Evolutionary conservation across 257 asterid species (phyloP), one percentile per base, ranked within the genome.

Genomic region (Ilex asprella): DNA sequence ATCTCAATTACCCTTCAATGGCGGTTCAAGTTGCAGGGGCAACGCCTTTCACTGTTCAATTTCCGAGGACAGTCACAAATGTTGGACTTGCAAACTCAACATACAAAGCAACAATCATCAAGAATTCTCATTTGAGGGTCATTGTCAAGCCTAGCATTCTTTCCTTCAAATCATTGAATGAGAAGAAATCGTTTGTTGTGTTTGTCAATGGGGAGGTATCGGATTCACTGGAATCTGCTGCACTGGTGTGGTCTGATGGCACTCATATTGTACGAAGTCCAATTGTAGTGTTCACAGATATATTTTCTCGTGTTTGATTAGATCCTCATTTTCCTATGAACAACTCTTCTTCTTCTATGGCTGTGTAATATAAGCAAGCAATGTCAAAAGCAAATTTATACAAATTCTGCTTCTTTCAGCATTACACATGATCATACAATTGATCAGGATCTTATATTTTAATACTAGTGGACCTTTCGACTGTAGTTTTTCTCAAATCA

Each of bases 191-290:
- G 0, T 76, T 79, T 30, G 58, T 59, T 6, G 82, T 73, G 51
- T 70, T 66, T 16, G 79, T 65, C 2, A 15, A 49, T 56, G 75
- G 75, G 29, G 54, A 30, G 46, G 12, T 1, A 11, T 0, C 46
- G 8, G 29, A 49, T 2, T 44, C 50, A 12, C 44, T 70, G 57
- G 3, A 50, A 2, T 77, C 81, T 32, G 70, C 75, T 39, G 66
- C 78, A 21, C 60, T 80, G 16, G 67, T 61, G 59, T 80, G 86
- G 86, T 74, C 67, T 30, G 65, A 80, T 60, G 82, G 81, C 14
- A 47, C 46, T 16, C 75, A 75, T 56, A 41, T 0, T 29, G 71
- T 31, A 12, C 12, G 65, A 59, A 67, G 55, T 30, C 65, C 71
- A 21, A 59, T 67, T 2, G 65, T 55, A 2, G 14, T 67, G 44